Base-by-base conservation (phyloP, 1,284 basidiomycete genomes). In the Caloboletus inedulis region DNA sequence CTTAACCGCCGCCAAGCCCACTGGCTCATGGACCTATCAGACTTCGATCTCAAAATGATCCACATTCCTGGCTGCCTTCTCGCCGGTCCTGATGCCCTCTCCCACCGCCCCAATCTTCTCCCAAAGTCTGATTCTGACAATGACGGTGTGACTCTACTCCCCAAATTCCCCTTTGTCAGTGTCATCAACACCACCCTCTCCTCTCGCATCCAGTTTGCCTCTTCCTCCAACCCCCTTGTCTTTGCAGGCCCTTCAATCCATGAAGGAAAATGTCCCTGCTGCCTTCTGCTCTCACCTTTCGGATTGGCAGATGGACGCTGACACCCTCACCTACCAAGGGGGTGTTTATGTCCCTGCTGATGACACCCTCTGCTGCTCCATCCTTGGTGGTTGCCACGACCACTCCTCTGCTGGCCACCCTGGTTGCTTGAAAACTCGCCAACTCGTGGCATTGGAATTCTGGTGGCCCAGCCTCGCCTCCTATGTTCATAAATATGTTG, bases 401-500 rank as follows among this genome's bases (percentile, higher is more conserved):
- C 21, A 40, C 4, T 0, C 3, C 3, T 6, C 35, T 2, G 16
- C 13, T 1, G 12, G 36, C 0, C 19, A 39, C 0, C 10, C 10
- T 0, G 3, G 6, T 0, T 39, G 7, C 2, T 7, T 39, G 0
- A 39, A 39, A 7, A 39, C 19, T 7, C 1, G 3, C 7, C 36
- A 39, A 4, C 3, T 39, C 1, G 13, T 39, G 3, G 0, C 19
- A 0, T 0, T 2, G 0, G 7, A 39, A 2, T 39, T 14, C 3
- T 39, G 36, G 36, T 39, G 19, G 10, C 36, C 36, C 0, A 10
- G 36, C 0, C 3, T 39, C 0, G 6, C 36, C 2, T 2, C 13
- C 1, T 39, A 2, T 5, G 4, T 39, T 1, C 7, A 12, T 0
- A 14, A 7, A 3, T 39, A 13, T 7, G 7, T 39, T 1, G 0